Base-by-base conservation (phyloP, 768 basidiomycete species). In the Tubosaeta sp. region DNA sequence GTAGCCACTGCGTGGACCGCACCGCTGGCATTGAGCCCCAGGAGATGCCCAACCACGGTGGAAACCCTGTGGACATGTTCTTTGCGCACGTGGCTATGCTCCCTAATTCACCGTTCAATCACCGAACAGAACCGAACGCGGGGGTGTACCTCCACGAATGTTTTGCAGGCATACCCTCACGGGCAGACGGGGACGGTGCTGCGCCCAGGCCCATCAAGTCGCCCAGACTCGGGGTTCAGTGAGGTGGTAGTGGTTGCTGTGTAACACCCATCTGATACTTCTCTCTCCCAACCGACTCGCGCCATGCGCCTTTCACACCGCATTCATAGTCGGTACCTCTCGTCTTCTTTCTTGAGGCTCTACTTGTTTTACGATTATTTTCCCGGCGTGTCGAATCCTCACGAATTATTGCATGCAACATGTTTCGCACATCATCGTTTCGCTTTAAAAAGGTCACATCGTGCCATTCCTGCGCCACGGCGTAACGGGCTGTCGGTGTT, bases 151-250 rank as follows among this genome's bases (percentile, higher is more conserved):
- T 78, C 1, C 45, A 21, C 16, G 61, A 62, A 11, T 57, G 79
- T 38, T 67, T 76, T 36, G 57, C 63, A 34, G 67, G 66, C 42
- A 67, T 63, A 9, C 65, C 65, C 11, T 62, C 54, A 45, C 68
- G 64, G 19, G 62, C 66, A 18, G 76, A 76, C 24, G 72, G 73
- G 38, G 69, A 70, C 16, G 67, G 72, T 4, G 58, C 69, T 32
- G 70, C 74, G n/a, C 78, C 77, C 54, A 78, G 77, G 13, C 66
- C 74, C 16, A 76, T 84, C 45, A 76, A 70, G 43, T 60, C 86
- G 19, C 85, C 87, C 21, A 85, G 83, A 64, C 69, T 88, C 49
- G 77, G 82, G 56, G 87, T 84, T 60, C 86, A 84, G 63, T 79
- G 76, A 2, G 83, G 85, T 30, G 14, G 40, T 24, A n/a, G 42